A percentile compares a stretch with the other conserved stretches of the same genome.
Evolutionary conservation across 169 alveolate species (phyloP).

Genomic region (Toxoplasma gondii): DNA sequence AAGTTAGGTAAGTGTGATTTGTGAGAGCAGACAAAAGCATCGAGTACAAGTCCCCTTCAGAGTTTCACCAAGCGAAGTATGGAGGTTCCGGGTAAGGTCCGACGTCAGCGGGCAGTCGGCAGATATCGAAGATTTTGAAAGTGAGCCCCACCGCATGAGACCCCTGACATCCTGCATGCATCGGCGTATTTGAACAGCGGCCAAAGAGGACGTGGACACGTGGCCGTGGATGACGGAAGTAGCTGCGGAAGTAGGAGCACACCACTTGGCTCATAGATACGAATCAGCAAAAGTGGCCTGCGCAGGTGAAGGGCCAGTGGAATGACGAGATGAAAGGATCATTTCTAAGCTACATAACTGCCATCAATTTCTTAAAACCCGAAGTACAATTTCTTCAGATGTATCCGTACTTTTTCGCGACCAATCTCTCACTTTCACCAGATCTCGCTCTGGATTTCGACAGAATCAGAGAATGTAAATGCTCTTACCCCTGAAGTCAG

Average conservation of each 20-base stretch:
- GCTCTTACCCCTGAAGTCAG: not conserved
- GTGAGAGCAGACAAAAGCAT: not conserved
- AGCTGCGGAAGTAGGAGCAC: not conserved
- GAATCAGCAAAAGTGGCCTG: not conserved
- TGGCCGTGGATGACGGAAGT: constrained; percentile 61
- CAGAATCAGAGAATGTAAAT: not conserved
- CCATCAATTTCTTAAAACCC: not conserved
- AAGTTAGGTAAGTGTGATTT: not conserved
- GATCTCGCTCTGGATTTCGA: not conserved
- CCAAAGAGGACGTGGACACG: not conserved
- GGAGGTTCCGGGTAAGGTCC: constrained; percentile 38
- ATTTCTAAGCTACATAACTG: not conserved
- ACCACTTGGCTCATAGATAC: not conserved
- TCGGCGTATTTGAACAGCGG: not conserved
- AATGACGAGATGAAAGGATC: not conserved
- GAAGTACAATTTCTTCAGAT: not conserved
- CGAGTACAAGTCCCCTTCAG: not conserved
- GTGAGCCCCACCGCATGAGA: not conserved
- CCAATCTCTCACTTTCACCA: not conserved
- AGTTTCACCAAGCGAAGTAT: constrained; percentile 34
- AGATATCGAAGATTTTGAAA: constrained; percentile 12
- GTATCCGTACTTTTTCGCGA: not conserved
- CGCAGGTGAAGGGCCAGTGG: constrained; percentile 22
- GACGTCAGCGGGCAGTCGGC: not conserved
- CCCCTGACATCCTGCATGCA: not conserved